Conservation (phyloP, 2,329 filamentous ascomycete species). For the Paraphaeosphaeria minitans region DNA sequence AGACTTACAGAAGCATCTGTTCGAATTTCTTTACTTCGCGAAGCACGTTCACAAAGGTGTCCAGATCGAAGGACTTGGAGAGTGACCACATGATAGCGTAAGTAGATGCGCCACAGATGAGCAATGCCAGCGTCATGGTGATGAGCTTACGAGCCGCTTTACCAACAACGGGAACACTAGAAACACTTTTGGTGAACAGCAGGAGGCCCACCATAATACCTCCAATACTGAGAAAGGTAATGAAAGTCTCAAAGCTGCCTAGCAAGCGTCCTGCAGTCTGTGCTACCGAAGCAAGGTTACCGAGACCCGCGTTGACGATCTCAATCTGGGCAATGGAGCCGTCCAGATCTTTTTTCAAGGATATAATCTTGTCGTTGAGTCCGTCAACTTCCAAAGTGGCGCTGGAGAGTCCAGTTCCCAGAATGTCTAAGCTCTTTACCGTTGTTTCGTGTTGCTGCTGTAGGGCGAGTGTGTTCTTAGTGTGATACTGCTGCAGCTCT, state of each 20-base stretch:
- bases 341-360: not conserved
- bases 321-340: conserved; percentile 4
- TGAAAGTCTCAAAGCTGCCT: not conserved
- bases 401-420: conserved; percentile 1
- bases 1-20: not conserved
- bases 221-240: not conserved
- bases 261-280: not conserved
- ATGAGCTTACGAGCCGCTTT: not conserved
- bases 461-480: conserved; percentile 8
- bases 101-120: not conserved
- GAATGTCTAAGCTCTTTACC: conserved; percentile 9
- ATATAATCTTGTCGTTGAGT: conserved; percentile 5
- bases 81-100: not conserved
- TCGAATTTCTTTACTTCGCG: not conserved
- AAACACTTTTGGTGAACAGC: not conserved
- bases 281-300: conserved; percentile 7
- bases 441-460: conserved; percentile 9
- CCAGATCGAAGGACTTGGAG: not conserved
- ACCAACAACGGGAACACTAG: not conserved
- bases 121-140: not conserved
- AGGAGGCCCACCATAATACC: not conserved
- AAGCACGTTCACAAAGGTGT: not conserved
- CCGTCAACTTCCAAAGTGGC: not conserved
- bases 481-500: conserved; percentile 13
- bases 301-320: conserved; percentile 6